These are phyloP conservation scores for Suillus clintonianus DNA, from an alignment of 768 basidiomycete species.

Conservation along the genomic window DNA sequence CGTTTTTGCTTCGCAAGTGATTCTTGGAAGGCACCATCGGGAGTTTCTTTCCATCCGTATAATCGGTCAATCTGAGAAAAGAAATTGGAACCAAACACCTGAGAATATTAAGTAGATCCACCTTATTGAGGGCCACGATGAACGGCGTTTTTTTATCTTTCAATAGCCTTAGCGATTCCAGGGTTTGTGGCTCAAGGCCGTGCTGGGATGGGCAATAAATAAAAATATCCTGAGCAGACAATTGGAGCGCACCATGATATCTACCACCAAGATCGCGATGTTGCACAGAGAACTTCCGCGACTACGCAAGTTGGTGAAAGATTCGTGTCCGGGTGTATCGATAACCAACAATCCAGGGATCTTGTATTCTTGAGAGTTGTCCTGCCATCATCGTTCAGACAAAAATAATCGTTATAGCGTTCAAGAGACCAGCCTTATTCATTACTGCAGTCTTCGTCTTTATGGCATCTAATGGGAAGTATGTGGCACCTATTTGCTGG, in stretches of 20 bases:
- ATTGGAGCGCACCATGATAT: constrained; percentile 78
- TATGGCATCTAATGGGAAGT: constrained; percentile 97
- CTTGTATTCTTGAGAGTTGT: constrained; percentile 87
- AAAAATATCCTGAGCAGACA: neutral
- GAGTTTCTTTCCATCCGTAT: constrained; percentile 91
- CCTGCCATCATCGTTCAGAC: constrained; percentile 41
- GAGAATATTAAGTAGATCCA: constrained; percentile 23
- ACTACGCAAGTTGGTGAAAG: constrained; percentile 94
- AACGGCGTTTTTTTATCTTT: constrained; percentile 95
- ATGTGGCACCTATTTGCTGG: constrained; percentile 99
- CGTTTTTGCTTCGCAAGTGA: constrained; percentile 81
- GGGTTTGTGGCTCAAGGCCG: constrained; percentile 95
- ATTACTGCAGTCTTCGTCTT: constrained; percentile 90
- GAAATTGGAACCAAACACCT: constrained; percentile 9
- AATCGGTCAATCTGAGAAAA: constrained; percentile 87
- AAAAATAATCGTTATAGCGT: constrained; percentile 2
- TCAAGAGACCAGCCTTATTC: constrained; percentile 61
- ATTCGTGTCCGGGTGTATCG: constrained; percentile 99
- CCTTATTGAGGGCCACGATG: constrained; percentile 98
- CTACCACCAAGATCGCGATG: constrained; percentile 97
- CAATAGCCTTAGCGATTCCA: constrained; percentile 92
- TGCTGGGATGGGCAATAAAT: constrained; percentile 55
- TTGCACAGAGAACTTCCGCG: constrained; percentile 98
- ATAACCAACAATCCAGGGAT: constrained; percentile 95
- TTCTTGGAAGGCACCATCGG: constrained; percentile 91